Conservation (phyloP, 805 yeast species). For the Wickerhamiella allomyrinae region DNA sequence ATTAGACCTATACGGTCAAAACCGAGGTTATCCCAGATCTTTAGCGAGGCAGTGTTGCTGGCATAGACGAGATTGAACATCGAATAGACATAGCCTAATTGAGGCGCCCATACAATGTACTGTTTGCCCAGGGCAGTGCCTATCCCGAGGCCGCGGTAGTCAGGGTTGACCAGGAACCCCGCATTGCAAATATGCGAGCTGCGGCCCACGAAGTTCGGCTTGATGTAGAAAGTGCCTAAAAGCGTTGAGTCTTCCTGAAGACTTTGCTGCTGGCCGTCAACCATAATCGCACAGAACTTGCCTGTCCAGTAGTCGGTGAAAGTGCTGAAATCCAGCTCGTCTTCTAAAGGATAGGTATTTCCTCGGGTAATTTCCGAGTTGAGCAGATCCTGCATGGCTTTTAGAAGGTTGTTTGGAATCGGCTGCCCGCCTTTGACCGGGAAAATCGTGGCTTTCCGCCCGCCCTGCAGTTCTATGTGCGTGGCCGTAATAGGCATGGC, state of each 20-base stretch:
- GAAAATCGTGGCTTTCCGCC: conserved; percentile 44
- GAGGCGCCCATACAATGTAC: conserved; percentile 60
- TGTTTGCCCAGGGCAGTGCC: conserved; percentile 57
- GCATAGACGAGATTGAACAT: conserved; percentile 81
- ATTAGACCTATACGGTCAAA: conserved; percentile 66
- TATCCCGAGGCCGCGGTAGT: conserved; percentile 48
- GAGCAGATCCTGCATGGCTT: conserved; percentile 36
- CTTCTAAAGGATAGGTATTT: conserved; percentile 47
- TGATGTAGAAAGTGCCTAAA: conserved; percentile 65
- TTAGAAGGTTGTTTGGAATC: conserved; percentile 38
- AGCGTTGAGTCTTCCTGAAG: conserved; percentile 27
- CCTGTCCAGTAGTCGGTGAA: conserved; percentile 55
- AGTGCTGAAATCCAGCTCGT: conserved; percentile 30
- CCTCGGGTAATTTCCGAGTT: conserved; percentile 60
- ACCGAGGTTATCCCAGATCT: conserved; percentile 73
- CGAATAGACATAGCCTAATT: conserved; percentile 64
- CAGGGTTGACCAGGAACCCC: conserved; percentile 58
- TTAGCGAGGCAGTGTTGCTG: conserved; percentile 58
- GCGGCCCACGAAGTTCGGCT: conserved; percentile 77
- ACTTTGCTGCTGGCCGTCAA: conserved; percentile 29
- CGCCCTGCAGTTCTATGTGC: too few relatives aligned
- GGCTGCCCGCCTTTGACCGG: conserved; percentile 38
- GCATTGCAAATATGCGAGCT: conserved; percentile 81
- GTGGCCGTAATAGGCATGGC: too few relatives aligned
- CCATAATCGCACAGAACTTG: conserved; percentile 48